Percentiles rank a stretch among this genome's conserved stretches.
Evolutionary conservation across 257 asterid genomes (phyloP).

Genomic region (Petunia axillaris): DNA sequence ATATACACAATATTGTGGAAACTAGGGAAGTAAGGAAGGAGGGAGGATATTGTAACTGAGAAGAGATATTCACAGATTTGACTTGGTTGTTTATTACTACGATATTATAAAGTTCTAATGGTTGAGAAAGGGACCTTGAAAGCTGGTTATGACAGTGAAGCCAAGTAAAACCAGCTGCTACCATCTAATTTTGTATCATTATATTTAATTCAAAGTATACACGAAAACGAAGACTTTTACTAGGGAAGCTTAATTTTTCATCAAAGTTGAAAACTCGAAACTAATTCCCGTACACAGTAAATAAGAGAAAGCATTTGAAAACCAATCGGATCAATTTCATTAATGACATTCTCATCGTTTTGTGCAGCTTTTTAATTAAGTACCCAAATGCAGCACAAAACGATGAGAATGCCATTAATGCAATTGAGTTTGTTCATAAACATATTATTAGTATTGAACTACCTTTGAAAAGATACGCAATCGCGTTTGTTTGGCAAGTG

Average conservation of each 20-base stretch:
- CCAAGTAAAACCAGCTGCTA: constrained; percentile 4
- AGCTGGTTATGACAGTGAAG: constrained; percentile 43
- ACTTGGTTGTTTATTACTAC: background rate
- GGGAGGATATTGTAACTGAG: no score
- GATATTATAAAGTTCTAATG: constrained; percentile 17
- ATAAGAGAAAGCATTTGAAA: background rate
- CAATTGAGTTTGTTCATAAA: background rate
- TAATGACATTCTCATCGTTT: constrained; percentile 17
- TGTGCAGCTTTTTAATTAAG: background rate
- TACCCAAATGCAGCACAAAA: background rate
- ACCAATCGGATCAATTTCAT: constrained; percentile 11
- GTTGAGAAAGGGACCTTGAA: constrained; percentile 35
- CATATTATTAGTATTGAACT: background rate
- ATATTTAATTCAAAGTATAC: background rate
- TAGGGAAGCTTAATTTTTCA: constrained; percentile 5
- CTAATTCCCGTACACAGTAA: constrained; percentile 5
- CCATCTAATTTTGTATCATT: background rate
- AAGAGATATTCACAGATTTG: background rate
- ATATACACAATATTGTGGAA: constrained; percentile 20
- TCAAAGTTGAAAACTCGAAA: background rate
- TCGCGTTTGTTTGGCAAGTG: background rate
- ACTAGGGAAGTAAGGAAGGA: constrained; percentile 34
- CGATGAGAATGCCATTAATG: constrained; percentile 21
- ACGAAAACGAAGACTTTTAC: background rate
- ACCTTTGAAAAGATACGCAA: background rate